Evolutionary conservation across 805 yeast species (phyloP), one percentile per base, ranked within the genome.

Genomic region (Wickerhamomyces kurtzmanii): DNA sequence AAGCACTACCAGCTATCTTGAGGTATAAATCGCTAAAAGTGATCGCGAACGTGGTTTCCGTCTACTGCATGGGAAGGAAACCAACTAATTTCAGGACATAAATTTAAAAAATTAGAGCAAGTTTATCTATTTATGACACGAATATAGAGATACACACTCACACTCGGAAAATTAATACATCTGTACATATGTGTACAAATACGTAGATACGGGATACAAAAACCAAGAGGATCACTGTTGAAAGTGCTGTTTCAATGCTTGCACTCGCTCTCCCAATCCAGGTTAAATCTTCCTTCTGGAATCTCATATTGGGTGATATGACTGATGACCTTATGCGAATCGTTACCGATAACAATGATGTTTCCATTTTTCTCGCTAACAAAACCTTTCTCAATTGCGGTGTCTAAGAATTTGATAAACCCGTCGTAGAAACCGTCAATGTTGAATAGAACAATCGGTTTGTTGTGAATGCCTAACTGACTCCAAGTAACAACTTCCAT

Each of bases 401-500:
- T 71, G 18, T 62, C 51, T 33, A 85, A 57, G 42, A 83, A 84
- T 27, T 50, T 55, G 39, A 84, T 53, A 31, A 84, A 64, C 20
- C 69, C 71, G 50, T 84, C 85, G 51, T 70, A 85, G 51, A 81
- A 85, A 0, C 94, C 95, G 53, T 79, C 65, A 30, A 78, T 65
- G 54, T 85, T 85, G 56, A 75, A 75, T 23, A 85, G 47, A 11
- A 85, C 76, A 43, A 85, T 73, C 17, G 95, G 94, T 52, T 79
- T 79, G 36, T 64, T 58, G 53, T 85, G 95, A 39, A 85, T 84
- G 19, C 87, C 91, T 43, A 85, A 64, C 60, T 85, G 95, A 27
- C 75, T 73, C 95, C 95, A 85, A 4, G 95, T 85, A 33, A 80
- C 79, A 31, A 83, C 79, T 59, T 85, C 95, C 77, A 84, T 75